A percentile compares a stretch with the other conserved stretches of the same genome.
Conservation (phyloP, 2,329 filamentous ascomycete species). For the Phaeosphaeria sp. region DNA sequence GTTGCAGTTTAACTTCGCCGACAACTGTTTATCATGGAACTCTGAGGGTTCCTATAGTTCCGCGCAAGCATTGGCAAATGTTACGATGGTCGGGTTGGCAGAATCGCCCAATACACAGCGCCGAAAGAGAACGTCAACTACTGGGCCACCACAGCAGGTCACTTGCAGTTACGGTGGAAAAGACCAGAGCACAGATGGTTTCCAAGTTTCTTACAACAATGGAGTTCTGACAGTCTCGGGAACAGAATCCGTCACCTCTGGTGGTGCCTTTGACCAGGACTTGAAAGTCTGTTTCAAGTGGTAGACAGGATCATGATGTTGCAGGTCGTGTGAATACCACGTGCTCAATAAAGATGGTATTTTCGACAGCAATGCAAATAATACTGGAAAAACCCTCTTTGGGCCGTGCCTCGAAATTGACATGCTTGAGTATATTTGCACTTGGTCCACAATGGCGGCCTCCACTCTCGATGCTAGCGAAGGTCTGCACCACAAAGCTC, state of each 20-base stretch:
- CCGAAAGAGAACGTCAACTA: not conserved
- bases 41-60: not conserved
- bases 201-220: not conserved
- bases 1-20: not conserved
- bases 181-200: not conserved
- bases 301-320: not conserved
- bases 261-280: not conserved
- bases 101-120: too few relatives aligned
- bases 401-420: too few relatives aligned
- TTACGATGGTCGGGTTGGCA: not conserved
- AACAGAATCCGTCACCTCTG: not conserved
- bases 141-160: not conserved
- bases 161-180: not conserved
- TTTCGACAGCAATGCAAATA: too few relatives aligned
- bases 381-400: too few relatives aligned
- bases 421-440: too few relatives aligned
- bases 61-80: not conserved
- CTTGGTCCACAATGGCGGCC: too few relatives aligned
- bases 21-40: not conserved
- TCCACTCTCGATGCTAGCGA: too few relatives aligned
- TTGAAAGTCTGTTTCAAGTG: not conserved
- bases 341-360: too few relatives aligned
- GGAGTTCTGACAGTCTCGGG: not conserved
- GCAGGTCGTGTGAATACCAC: slow-evolving; percentile 11
- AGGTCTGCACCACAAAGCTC: too few relatives aligned